phyloP scores from a whole-genome alignment of 2,329 filamentous ascomycete species.

The Colletotrichum destructivum region DNA sequence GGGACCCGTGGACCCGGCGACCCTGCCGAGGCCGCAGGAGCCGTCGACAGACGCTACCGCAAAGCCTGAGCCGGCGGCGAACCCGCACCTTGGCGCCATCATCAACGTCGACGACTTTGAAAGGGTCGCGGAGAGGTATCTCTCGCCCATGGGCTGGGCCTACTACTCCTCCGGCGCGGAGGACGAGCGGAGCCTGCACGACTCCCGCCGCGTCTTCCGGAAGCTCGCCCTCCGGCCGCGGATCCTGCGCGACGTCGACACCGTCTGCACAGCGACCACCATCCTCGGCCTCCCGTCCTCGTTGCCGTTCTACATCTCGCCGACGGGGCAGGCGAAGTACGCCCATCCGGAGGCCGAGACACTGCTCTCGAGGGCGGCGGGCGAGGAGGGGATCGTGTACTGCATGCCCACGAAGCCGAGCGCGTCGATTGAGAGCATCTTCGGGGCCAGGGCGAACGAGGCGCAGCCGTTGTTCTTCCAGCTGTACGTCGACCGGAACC shows the following conservation, averaged over 20 bases:
- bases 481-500: conserved; percentile 72
- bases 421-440: conserved; percentile 21
- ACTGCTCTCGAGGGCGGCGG: conserved; percentile 15
- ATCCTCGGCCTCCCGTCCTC: conserved; percentile 68
- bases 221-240: conserved; percentile 81
- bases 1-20: conserved; percentile 46
- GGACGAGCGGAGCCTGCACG: conserved; percentile 79
- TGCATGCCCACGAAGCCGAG: conserved; percentile 39
- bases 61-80: conserved; percentile 19
- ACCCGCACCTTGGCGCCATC: conserved; percentile 50
- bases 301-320: conserved; percentile 74
- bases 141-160: conserved; percentile 51
- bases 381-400: conserved; percentile 32
- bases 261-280: conserved; percentile 68
- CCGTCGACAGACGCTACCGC: not conserved
- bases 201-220: conserved; percentile 82
- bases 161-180: conserved; percentile 90
- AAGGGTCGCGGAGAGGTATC: conserved; percentile 49
- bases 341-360: conserved; percentile 75
- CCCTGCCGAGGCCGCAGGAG: not conserved
- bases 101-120: conserved; percentile 57
- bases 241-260: conserved; percentile 83
- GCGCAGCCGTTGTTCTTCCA: conserved; percentile 66
- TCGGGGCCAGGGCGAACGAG: not conserved
- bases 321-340: conserved; percentile 74